Base-by-base conservation (phyloP, 192 early-diverging fungal species). In the Coemansia sp. region DNA sequence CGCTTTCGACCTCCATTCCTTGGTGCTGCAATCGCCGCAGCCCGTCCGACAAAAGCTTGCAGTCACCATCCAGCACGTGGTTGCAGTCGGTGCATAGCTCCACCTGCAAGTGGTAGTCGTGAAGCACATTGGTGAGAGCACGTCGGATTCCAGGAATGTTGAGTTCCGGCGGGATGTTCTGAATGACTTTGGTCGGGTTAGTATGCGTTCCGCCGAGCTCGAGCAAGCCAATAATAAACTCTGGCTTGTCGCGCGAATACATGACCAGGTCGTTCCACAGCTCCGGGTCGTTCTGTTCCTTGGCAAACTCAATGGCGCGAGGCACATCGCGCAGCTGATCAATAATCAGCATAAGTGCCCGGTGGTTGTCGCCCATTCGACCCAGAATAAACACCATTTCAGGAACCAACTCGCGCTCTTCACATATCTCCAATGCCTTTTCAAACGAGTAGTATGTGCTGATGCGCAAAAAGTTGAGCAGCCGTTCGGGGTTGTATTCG, bases 301-400 rank as follows among this genome's bases (percentile, higher is more conserved):
- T 93, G 4, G 93, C 92, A 84, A 99, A 99, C 56, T 96, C 93
- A 60, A 99, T 99, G 0, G 97, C 97, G 78, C 89, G 62, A 42
- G 91, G 86, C 17, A 99, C 94, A 76, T 99, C 89, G 30, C 85
- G 81, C 11, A 99, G 70, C 42, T 88, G 80, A 16, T 90, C 85
- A 50, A 99, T 97, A 45, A 99, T 96, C 40, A 99, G 80, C 82
- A 87, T 86, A 36, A 99, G 75, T 0, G 97, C 95, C 40, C 85
- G 80, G 58, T 93, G 88, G 64, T 94, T 96, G 54, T 99, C 85
- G 42, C 97, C 97, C 93, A 97, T 95, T 11, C 96, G 91, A 8
- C 97, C 95, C 43, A 97, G 76, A 31, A 99, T 71, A 64, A 87
- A 97, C 0, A 99, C 93, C 95, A 97, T 99, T 63, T 97, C 97